These are phyloP conservation scores for Daldinia loculata DNA, from an alignment of 495 filamentous ascomycete species.

Conservation along the genomic window DNA sequence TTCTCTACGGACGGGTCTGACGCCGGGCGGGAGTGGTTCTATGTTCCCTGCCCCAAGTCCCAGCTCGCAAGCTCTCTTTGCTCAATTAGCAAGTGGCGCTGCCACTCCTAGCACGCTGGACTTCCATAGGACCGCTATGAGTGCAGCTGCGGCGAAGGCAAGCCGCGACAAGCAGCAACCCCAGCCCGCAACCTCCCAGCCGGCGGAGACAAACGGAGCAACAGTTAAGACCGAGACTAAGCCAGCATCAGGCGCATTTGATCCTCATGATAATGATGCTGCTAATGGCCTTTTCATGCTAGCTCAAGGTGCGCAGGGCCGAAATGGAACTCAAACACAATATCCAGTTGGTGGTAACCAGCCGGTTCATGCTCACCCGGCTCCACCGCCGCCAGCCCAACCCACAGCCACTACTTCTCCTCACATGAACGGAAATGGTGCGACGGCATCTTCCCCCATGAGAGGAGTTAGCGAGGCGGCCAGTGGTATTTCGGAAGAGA, in stretches of 20 bases:
- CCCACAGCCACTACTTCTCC: slow-evolving; percentile 60
- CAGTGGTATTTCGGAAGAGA: slow-evolving; percentile 77
- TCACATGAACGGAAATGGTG: slow-evolving; percentile 58
- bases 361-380: slow-evolving; percentile 50
- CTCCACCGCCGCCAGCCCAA: slow-evolving; percentile 47
- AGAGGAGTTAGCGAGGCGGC: slow-evolving; percentile 73
- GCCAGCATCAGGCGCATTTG: slow-evolving; percentile 68
- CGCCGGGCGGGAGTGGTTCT: slow-evolving; percentile 93
- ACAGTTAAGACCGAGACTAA: slow-evolving; percentile 55
- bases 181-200: slow-evolving; percentile 57
- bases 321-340: slow-evolving; percentile 66
- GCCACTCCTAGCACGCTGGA: slow-evolving; percentile 91
- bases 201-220: slow-evolving; percentile 55
- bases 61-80: slow-evolving; percentile 81
- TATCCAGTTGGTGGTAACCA: slow-evolving; percentile 62
- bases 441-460: slow-evolving; percentile 52
- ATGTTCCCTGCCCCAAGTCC: slow-evolving; percentile 97
- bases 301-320: slow-evolving; percentile 77
- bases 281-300: slow-evolving; percentile 95
- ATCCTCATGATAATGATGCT: slow-evolving; percentile 91
- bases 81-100: slow-evolving; percentile 78
- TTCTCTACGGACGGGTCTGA: slow-evolving; percentile 88
- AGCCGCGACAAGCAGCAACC: slow-evolving; percentile 56
- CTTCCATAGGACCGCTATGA: slow-evolving; percentile 92
- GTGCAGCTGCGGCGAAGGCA: slow-evolving; percentile 71